Evolutionary conservation across 306 rosid species (phyloP).

Genomic region (Chamaecrista fasciculata): DNA sequence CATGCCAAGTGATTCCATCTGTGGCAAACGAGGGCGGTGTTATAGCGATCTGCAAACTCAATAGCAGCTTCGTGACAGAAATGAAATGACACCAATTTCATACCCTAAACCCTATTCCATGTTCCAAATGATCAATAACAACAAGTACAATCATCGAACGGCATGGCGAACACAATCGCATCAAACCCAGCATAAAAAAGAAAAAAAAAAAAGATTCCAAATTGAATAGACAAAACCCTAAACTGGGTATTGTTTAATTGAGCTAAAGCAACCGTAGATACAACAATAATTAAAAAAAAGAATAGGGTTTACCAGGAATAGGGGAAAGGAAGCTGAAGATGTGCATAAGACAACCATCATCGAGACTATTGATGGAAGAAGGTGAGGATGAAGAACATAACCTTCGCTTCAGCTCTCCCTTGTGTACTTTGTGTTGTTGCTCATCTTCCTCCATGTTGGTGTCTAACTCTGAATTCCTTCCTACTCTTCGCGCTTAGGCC

Average conservation of each 20-base stretch:
- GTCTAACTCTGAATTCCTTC: too few species aligned
- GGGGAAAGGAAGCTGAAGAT: slow-evolving; percentile 89
- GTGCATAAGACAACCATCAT: slow-evolving; percentile 94
- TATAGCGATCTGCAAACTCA: slow-evolving; percentile 99
- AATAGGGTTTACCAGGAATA: slow-evolving; percentile 69
- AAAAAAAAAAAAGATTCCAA: slow-evolving; percentile 5
- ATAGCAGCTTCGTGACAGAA: slow-evolving; percentile 61
- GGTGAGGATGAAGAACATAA: slow-evolving; percentile 36
- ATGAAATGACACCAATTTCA: slow-evolving; percentile 26
- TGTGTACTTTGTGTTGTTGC: too few species aligned
- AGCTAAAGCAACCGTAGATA: slow-evolving; percentile 11
- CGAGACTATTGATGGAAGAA: slow-evolving; percentile 59
- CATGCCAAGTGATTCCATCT: slow-evolving; percentile 96
- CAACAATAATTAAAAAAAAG: not conserved
- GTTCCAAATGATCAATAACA: not conserved
- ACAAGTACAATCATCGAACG: not conserved
- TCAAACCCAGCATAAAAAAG: not conserved
- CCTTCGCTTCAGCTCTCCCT: too few species aligned
- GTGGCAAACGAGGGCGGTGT: slow-evolving; percentile 99
- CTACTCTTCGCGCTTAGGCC: too few species aligned
- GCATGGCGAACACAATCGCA: not conserved
- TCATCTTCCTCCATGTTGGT: too few species aligned
- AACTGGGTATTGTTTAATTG: slow-evolving; percentile 26
- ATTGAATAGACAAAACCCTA: slow-evolving; percentile 15
- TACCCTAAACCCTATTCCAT: not conserved